Evolutionary conservation across 257 asterid species (phyloP).

Genomic region (Gentiana dahurica): DNA sequence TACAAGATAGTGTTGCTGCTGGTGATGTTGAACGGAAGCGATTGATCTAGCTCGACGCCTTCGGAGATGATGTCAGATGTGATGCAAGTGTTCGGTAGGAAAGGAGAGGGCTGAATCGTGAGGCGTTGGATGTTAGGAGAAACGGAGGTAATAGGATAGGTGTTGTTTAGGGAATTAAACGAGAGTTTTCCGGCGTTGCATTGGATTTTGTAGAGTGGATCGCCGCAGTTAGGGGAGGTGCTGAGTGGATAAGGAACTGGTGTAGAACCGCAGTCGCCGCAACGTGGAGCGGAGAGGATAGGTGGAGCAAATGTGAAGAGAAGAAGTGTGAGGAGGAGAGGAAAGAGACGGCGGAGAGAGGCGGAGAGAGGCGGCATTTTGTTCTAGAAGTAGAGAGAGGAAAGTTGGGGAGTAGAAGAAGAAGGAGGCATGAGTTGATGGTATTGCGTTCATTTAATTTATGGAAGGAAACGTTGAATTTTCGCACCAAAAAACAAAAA

Average conservation of each 20-base stretch:
- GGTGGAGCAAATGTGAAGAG: conserved; percentile 27
- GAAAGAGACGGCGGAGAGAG: conserved; percentile 14
- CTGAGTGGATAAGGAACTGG: conserved; percentile 78
- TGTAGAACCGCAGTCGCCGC: conserved; percentile 64
- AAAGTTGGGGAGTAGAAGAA: background rate
- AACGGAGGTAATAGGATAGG: conserved; percentile 58
- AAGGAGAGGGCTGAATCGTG: conserved; percentile 44
- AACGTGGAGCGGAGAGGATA: conserved; percentile 33
- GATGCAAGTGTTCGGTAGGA: conserved; percentile 56
- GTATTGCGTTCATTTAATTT: background rate
- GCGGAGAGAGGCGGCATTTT: conserved; percentile 13
- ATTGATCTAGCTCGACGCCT: conserved; percentile 57
- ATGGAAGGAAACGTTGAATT: background rate
- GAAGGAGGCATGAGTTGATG: background rate
- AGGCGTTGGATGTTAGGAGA: conserved; percentile 48
- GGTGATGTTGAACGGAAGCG: conserved; percentile 78
- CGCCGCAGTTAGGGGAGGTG: conserved; percentile 72
- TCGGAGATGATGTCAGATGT: conserved; percentile 46
- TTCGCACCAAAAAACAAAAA: no score
- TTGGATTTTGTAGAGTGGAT: conserved; percentile 48
- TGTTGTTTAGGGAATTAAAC: conserved; percentile 56
- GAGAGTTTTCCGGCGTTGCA: conserved; percentile 39
- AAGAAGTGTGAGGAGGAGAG: conserved; percentile 16
- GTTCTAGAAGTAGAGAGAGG: background rate
- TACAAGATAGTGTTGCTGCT: conserved; percentile 65